phyloP scores from a whole-genome alignment of 2,329 filamentous ascomycete genomes.

The Tolypocladium sp. region DNA sequence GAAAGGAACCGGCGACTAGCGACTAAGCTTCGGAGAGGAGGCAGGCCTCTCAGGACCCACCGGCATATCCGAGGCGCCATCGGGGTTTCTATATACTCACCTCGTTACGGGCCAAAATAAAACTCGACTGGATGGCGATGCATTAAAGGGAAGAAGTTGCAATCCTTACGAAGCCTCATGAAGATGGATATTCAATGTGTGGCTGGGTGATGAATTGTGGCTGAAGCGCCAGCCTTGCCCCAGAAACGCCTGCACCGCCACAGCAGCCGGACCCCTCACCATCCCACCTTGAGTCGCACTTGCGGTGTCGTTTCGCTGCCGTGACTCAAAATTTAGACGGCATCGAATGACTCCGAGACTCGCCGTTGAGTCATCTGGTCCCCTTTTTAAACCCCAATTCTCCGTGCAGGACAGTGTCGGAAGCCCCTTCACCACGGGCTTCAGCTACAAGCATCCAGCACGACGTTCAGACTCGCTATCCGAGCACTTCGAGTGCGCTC shows the following conservation, averaged over 20 bases:
- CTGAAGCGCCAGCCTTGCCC: constrained; percentile 2
- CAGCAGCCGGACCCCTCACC: constrained; percentile 6
- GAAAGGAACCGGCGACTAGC: constrained; percentile 6
- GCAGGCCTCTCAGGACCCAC: constrained; percentile 10
- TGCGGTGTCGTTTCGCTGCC: neutral
- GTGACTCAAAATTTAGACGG: constrained; percentile 12
- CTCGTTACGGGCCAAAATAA: neutral
- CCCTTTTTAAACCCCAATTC: neutral
- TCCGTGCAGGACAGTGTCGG: constrained; percentile 12
- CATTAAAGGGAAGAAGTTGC: neutral
- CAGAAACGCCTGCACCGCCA: constrained; percentile 9
- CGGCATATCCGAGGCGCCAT: constrained; percentile 13
- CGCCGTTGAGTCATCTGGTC: constrained; percentile 1
- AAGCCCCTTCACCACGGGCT: constrained; percentile 27
- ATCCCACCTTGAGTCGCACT: constrained; percentile 7
- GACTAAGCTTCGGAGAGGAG: neutral
- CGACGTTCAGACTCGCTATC: constrained; percentile 40
- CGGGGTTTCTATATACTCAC: no score
- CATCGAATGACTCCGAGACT: neutral
- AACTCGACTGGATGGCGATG: neutral
- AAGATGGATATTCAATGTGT: neutral
- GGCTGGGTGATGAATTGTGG: constrained; percentile 4
- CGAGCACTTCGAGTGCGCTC: constrained; percentile 51
- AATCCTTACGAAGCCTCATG: neutral
- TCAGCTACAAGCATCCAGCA: constrained; percentile 25